Evolutionary conservation across 1,284 basidiomycete genomes (phyloP).

Genomic region (Microbotryum scabiosae): DNA sequence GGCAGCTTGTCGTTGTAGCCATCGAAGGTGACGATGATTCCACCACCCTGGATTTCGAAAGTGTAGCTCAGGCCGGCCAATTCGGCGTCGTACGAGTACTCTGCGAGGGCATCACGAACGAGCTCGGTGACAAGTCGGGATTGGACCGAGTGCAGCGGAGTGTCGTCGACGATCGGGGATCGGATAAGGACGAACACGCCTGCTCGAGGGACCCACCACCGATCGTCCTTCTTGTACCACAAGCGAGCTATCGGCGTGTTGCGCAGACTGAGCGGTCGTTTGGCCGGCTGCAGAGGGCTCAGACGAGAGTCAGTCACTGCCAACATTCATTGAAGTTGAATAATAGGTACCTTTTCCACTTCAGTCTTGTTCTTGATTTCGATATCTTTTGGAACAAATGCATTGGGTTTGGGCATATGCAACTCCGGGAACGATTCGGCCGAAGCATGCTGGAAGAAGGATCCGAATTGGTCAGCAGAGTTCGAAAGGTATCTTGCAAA

Average conservation of each 20-base stretch:
- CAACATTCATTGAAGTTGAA: slow-evolving; percentile 5
- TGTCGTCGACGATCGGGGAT: slow-evolving; percentile 45
- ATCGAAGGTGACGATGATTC: slow-evolving; percentile 60
- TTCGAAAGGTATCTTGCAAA: not conserved
- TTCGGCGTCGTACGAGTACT: slow-evolving; percentile 88
- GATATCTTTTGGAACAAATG: slow-evolving; percentile 81
- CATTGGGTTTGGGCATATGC: slow-evolving; percentile 72
- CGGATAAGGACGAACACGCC: slow-evolving; percentile 61
- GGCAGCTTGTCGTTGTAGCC: slow-evolving; percentile 95
- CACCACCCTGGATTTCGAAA: slow-evolving; percentile 58
- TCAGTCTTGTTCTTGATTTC: slow-evolving; percentile 63
- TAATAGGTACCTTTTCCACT: slow-evolving; percentile 49
- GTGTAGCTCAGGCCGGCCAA: slow-evolving; percentile 79
- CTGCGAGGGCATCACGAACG: slow-evolving; percentile 78
- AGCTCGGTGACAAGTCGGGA: slow-evolving; percentile 70
- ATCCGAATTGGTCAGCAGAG: not conserved
- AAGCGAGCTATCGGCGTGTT: slow-evolving; percentile 62
- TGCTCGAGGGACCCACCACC: slow-evolving; percentile 87
- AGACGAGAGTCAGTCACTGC: too few relatives aligned
- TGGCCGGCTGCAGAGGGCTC: slow-evolving; percentile 51
- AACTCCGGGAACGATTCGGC: slow-evolving; percentile 53
- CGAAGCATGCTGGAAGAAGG: slow-evolving; percentile 42
- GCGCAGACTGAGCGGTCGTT: slow-evolving; percentile 64
- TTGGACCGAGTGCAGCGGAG: slow-evolving; percentile 41
- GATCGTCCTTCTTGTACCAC: slow-evolving; percentile 95